Percentiles rank a stretch among this genome's conserved stretches.
Conservation (phyloP, 176 grass and related monocot species). For the Tuctoria greenei region DNA sequence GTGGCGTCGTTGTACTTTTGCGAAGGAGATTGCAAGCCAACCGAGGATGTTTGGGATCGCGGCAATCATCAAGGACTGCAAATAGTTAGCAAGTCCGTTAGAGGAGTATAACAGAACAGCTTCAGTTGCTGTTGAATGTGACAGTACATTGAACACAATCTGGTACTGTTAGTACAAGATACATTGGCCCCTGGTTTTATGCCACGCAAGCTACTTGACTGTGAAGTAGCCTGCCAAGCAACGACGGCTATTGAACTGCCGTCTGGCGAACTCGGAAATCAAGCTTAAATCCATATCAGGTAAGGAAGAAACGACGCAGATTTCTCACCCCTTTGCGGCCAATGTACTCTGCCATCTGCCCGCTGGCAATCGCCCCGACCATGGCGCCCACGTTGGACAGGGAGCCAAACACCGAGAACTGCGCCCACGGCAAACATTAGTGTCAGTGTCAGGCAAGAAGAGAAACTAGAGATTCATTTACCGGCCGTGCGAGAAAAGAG, state of each 20-base stretch:
- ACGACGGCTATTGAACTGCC: background rate
- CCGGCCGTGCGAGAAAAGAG: background rate
- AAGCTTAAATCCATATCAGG: background rate
- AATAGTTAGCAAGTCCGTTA: conserved; percentile 14
- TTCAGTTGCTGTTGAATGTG: background rate
- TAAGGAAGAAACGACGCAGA: background rate
- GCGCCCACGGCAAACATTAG: background rate
- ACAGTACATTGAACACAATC: background rate
- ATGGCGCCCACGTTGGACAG: conserved; percentile 93
- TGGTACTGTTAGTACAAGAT: background rate
- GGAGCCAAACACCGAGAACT: conserved; percentile 96
- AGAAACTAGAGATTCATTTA: too few species aligned
- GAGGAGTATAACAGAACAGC: background rate
- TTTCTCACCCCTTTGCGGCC: conserved; percentile 81
- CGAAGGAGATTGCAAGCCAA: conserved; percentile 94
- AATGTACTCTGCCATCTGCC: conserved; percentile 91
- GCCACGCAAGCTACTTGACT: background rate
- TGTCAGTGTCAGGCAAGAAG: background rate
- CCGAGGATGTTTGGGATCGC: conserved; percentile 92
- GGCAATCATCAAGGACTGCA: conserved; percentile 91
- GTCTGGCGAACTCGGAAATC: background rate
- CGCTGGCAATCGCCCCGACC: conserved; percentile 88
- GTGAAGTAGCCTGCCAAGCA: background rate
- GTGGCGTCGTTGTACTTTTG: conserved; percentile 56
- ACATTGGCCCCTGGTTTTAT: background rate